A percentile compares a stretch with the other conserved stretches of the same genome.
Conservation (phyloP, 2,329 filamentous ascomycete species). For the Pestalotiopsis sp. region DNA sequence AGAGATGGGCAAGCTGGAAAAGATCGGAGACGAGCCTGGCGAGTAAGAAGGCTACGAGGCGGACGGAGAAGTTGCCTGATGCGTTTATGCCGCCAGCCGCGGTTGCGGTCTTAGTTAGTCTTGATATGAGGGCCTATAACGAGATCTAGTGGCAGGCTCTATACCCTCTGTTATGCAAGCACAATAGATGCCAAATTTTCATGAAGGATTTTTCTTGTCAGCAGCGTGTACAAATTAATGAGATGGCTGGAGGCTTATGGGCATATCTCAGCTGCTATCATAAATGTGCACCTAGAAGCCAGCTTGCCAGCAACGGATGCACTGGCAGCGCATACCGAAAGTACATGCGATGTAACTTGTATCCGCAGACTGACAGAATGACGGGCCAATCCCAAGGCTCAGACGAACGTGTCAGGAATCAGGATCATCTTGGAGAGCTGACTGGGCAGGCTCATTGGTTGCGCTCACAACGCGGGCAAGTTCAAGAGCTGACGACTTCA, state of each 20-base stretch:
- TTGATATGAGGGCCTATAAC: not conserved
- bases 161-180: conserved; percentile 5
- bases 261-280: not conserved
- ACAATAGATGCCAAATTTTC: not conserved
- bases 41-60: conserved; percentile 45
- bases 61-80: conserved; percentile 6
- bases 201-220: not conserved
- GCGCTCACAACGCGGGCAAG: not conserved
- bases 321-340: not conserved
- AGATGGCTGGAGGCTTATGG: not conserved
- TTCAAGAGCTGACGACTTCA: conserved; percentile 6
- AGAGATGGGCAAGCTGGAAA: conserved; percentile 92
- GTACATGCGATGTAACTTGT: not conserved
- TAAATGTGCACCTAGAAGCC: not conserved
- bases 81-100: conserved; percentile 12
- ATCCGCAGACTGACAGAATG: conserved; percentile 2
- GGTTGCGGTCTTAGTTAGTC: conserved; percentile 15
- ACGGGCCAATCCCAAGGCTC: not conserved
- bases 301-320: conserved; percentile 1
- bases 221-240: not conserved
- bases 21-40: conserved; percentile 78
- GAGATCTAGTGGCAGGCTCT: conserved; percentile 11
- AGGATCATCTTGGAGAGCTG: not conserved
- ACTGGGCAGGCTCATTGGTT: not conserved
- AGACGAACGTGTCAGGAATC: not conserved